A percentile compares a stretch with the other conserved stretches of the same genome.
phyloP scores from a whole-genome alignment of 768 basidiomycete genomes.

The Psilocybe azurescens region DNA sequence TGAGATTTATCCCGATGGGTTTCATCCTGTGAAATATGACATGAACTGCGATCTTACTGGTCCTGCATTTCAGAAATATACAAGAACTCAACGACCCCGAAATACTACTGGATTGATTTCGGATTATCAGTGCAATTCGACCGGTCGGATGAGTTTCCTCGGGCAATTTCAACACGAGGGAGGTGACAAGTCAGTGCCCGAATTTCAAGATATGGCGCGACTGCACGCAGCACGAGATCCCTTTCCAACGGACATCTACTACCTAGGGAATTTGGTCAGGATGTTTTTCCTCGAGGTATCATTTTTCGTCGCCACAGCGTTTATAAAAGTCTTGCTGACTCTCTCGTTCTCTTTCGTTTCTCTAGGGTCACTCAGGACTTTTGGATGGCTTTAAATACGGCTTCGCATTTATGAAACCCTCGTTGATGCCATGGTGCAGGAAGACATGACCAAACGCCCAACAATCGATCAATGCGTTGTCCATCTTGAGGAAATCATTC shows the following conservation, averaged over 20 bases:
- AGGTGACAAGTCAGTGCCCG: conserved; percentile 47
- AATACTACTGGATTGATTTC: conserved; percentile 45
- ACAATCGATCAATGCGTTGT: conserved; percentile 40
- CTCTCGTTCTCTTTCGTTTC: no score
- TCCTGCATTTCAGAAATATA: conserved; percentile 21
- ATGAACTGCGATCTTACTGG: conserved; percentile 27
- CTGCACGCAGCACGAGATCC: conserved; percentile 33
- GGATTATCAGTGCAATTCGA: conserved; percentile 35
- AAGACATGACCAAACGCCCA: conserved; percentile 40
- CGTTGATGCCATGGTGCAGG: conserved; percentile 40
- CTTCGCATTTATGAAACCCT: conserved; percentile 38
- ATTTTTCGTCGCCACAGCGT: no score
- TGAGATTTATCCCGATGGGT: conserved; percentile 28
- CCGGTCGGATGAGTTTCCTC: conserved; percentile 28
- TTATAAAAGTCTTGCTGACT: no score
- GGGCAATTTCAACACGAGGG: conserved; percentile 39
- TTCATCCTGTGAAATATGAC: conserved; percentile 27
- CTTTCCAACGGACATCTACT: conserved; percentile 50
- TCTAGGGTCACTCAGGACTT: no score
- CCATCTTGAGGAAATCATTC: conserved; percentile 29
- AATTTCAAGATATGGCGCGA: conserved; percentile 21
- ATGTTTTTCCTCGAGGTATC: conserved; percentile 37
- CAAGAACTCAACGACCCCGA: conserved; percentile 34
- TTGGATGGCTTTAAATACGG: not conserved
- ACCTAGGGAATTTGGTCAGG: conserved; percentile 42